Evolutionary conservation across 768 basidiomycete genomes (phyloP).

Genomic region (Boletus barrowsii): DNA sequence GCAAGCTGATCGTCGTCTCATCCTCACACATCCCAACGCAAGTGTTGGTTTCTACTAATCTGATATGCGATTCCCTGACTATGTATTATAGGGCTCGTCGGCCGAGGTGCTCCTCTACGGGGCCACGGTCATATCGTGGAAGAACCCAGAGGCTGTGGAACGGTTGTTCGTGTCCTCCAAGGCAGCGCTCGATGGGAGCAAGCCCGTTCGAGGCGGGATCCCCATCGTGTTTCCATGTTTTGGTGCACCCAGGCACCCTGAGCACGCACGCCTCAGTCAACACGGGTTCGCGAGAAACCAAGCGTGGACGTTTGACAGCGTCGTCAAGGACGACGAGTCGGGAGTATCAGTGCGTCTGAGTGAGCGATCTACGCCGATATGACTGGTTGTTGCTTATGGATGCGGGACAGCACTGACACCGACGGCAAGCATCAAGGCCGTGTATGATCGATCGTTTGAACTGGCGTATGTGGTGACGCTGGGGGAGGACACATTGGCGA

Average conservation of each 20-base stretch:
- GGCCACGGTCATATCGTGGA: conserved; percentile 88
- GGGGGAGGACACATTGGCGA: conserved; percentile 65
- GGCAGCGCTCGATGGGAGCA: conserved; percentile 75
- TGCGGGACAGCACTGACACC: conserved; percentile 55
- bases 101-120: conserved; percentile 73
- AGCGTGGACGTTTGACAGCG: conserved; percentile 64
- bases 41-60: not conserved
- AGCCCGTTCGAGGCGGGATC: conserved; percentile 63
- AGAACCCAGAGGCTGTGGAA: conserved; percentile 49
- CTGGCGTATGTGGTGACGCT: conserved; percentile 84
- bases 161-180: conserved; percentile 81
- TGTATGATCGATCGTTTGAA: conserved; percentile 64
- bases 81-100: conserved; percentile 52
- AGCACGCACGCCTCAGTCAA: conserved; percentile 68
- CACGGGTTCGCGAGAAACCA: conserved; percentile 90
- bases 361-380: conserved; percentile 36
- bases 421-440: conserved; percentile 50
- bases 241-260: conserved; percentile 74
- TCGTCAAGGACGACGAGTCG: conserved; percentile 63
- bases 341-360: conserved; percentile 77
- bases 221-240: conserved; percentile 83
- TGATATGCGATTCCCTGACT: not conserved
- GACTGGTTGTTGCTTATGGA: not conserved
- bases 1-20: conserved; percentile 39
- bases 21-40: conserved; percentile 66